Conservation (phyloP, 1,284 basidiomycete genomes). For the Tetrapyrgos nigripes region DNA sequence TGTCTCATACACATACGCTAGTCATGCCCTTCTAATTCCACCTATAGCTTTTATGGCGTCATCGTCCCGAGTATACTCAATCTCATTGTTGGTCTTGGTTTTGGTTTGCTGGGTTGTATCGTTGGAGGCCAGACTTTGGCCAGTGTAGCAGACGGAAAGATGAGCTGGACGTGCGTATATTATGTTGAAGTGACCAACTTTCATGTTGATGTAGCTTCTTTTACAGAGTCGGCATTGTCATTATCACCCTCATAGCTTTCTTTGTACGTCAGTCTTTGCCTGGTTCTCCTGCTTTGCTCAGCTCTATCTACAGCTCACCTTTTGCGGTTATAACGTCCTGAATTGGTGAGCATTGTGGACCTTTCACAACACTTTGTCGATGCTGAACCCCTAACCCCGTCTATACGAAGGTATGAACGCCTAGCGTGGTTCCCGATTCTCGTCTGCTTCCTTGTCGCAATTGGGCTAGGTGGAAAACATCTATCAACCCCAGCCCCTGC, state of each 20-base stretch:
- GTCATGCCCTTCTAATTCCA: no score
- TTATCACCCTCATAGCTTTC: slow-evolving; percentile 81
- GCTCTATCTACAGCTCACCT: slow-evolving; percentile 62
- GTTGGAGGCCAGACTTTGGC: slow-evolving; percentile 84
- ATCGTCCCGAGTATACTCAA: slow-evolving; percentile 72
- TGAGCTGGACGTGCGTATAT: slow-evolving; percentile 71
- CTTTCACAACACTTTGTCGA: background rate
- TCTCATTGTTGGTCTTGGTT: slow-evolving; percentile 70
- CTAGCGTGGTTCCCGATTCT: slow-evolving; percentile 82
- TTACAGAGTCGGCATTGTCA: slow-evolving; percentile 91
- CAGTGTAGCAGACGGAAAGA: slow-evolving; percentile 65
- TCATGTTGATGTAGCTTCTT: no score
- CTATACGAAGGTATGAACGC: slow-evolving; percentile 66
- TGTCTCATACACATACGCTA: no score
- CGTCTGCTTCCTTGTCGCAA: slow-evolving; percentile 76
- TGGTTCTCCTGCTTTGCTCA: slow-evolving; percentile 1
- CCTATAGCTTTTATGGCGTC: slow-evolving; percentile 74
- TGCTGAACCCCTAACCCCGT: slow-evolving; percentile 12
- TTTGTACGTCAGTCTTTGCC: slow-evolving; percentile 50
- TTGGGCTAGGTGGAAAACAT: slow-evolving; percentile 77
- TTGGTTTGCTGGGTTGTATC: slow-evolving; percentile 80
- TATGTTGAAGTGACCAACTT: slow-evolving; percentile 8
- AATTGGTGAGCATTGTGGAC: slow-evolving; percentile 51
- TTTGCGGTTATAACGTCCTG: slow-evolving; percentile 80
- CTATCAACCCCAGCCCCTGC: slow-evolving; percentile 49